phyloP scores from a whole-genome alignment of 495 filamentous ascomycete species.

The Penicillium maclennaniae region DNA sequence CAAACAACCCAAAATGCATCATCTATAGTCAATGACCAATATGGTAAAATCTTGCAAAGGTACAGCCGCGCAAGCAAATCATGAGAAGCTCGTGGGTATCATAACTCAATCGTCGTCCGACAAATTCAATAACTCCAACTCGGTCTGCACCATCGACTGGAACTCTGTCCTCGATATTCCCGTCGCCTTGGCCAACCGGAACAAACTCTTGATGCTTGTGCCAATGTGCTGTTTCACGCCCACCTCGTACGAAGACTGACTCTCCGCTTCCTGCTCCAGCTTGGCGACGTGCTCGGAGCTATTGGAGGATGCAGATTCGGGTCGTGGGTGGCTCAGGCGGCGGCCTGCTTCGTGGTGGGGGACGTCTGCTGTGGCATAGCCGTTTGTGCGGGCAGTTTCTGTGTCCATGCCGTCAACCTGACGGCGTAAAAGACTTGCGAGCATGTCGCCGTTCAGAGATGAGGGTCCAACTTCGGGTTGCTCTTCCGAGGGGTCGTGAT shows the following conservation, averaged over 20 bases:
- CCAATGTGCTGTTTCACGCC: conserved; percentile 87
- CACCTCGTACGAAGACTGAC: conserved; percentile 64
- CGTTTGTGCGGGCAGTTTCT: conserved; percentile 21
- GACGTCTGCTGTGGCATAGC: conserved; percentile 16
- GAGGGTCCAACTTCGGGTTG: conserved; percentile 46
- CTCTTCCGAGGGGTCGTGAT: conserved; percentile 72
- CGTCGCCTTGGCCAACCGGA: conserved; percentile 68
- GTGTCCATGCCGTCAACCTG: conserved; percentile 22
- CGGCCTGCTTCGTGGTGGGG: conserved; percentile 21
- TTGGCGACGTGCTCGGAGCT: conserved; percentile 59
- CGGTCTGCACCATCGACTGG: conserved; percentile 70
- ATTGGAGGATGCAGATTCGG: conserved; percentile 49
- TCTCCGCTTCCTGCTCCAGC: conserved; percentile 62
- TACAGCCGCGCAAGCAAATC: conserved; percentile 12
- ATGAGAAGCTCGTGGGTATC: conserved; percentile 22
- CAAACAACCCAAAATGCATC: conserved; percentile 14
- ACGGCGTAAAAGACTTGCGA: conserved; percentile 36
- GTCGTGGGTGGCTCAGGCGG: conserved; percentile 41
- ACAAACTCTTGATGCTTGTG: conserved; percentile 84
- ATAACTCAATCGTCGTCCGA: conserved; percentile 61
- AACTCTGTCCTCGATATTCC: conserved; percentile 86
- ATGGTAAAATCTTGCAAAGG: conserved; percentile 10
- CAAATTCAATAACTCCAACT: conserved; percentile 72
- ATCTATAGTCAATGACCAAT: not conserved
- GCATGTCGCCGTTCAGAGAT: conserved; percentile 50